Percentiles rank a stretch among this genome's conserved stretches.
Conservation (phyloP, 2,329 filamentous ascomycete species). For the Esteya vermicola region DNA sequence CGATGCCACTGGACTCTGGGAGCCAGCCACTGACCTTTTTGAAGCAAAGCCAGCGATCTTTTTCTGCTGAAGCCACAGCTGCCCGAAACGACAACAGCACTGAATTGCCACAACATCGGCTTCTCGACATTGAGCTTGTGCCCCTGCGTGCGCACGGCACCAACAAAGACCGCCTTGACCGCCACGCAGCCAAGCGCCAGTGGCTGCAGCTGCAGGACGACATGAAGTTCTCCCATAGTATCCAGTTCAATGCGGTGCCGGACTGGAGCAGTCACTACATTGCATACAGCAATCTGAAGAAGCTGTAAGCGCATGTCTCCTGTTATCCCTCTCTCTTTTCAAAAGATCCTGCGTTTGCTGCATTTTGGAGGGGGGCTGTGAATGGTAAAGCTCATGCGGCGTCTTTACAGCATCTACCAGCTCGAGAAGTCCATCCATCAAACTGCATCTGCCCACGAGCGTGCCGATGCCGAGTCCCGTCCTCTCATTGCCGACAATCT, state of each 20-base stretch:
- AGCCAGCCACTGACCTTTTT: not conserved
- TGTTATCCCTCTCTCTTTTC: no score
- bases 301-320: slow-evolving; percentile 45
- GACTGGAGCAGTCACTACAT: slow-evolving; percentile 99
- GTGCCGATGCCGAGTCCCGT: slow-evolving; percentile 64
- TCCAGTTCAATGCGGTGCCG: slow-evolving; percentile 99
- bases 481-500: slow-evolving; percentile 56
- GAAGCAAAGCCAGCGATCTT: no score
- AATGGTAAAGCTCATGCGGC: no score
- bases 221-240: slow-evolving; percentile 99
- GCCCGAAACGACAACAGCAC: no score
- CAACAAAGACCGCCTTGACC: not conserved
- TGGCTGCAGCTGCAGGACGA: slow-evolving; percentile 63
- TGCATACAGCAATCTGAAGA: slow-evolving; percentile 96
- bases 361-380: no score
- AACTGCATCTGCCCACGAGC: slow-evolving; percentile 36
- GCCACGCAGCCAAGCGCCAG: slow-evolving; percentile 39
- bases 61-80: not conserved
- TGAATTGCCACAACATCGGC: no score
- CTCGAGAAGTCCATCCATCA: slow-evolving; percentile 73
- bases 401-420: slow-evolving; percentile 66
- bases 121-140: slow-evolving; percentile 2
- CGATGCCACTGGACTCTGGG: slow-evolving; percentile 1
- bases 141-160: not conserved
- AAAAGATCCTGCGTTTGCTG: no score